Evolutionary conservation across 2,329 filamentous ascomycete species (phyloP), one percentile per base, ranked within the genome.

Genomic region (Xylaria sp.): DNA sequence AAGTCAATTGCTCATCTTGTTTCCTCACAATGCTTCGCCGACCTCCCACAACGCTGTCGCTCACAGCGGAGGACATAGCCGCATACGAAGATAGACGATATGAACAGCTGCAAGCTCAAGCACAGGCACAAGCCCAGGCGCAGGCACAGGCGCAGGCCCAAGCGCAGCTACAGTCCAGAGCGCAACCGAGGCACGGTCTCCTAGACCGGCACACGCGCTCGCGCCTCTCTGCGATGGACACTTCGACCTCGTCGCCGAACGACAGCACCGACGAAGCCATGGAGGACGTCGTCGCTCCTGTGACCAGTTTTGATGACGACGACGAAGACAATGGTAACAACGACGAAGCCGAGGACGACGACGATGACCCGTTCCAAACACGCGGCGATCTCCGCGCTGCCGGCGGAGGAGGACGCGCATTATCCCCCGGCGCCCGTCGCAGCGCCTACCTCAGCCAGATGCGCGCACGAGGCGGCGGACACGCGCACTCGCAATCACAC

Each of bases 61-160:
- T 93, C 72, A 93, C 91, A 2, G 84, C 88, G 57, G 89, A 92
- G 76, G 91, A 94, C 79, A 85, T 93, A 48, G 89, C 90, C 48
- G 83, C 86, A 63, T 93, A 92, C 81, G 91, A 93, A 76, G 89
- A 91, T 78, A 85, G 85, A 33, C 86, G 89, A 69, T 82, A 82
- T 61, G 69, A 69, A 10, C 59, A 65, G 15, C 62, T 65, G 13
- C 66, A 67, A 58, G 61, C 64, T 10, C 62, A 69, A 54, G 64
- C 68, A 18, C 62, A 65, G 28, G 55, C 56, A 25, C 62, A 28
- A 51, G 64, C 68, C 23, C 54, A 65, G n/a, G 55, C 62, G n/a
- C 62, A 28, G 80, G 80, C 62, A 80, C 46, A 62, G 28, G 12
- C 57, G 54, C 31, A 70, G 2, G 72, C 68, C 51, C 51, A 54